Evolutionary conservation across 2,329 filamentous ascomycete genomes (phyloP), one percentile per base, ranked within the genome.

Genomic region (Spiromastix sp.): DNA sequence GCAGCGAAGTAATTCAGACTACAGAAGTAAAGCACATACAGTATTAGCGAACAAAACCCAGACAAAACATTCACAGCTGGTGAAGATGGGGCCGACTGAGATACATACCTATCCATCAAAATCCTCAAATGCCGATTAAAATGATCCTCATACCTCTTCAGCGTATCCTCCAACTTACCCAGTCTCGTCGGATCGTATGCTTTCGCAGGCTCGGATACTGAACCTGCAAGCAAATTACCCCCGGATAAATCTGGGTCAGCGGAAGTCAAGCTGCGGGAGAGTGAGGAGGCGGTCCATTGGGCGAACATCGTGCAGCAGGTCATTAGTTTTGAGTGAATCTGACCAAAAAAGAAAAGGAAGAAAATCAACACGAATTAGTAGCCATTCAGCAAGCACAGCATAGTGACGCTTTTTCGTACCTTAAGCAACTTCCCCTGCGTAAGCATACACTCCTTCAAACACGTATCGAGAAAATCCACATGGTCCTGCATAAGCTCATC

Each of bases 401-500:
- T n/a, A n/a, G n/a, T n/a, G n/a, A n/a, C n/a, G n/a, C n/a, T n/a
- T n/a, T n/a, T 9, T 59, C 69, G 45, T 71, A 94, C 89, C 61
- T 85, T 81, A 4, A 98, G 65, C 5, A 98, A 71, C 64, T 94
- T 95, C 54, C 85, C 85, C 58, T 98, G 95, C 13, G 91, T 98
- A 45, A 98, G 71, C 86, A 96, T 96, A 66, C 91, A 96, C 63
- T 96, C 91, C 63, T 96, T 98, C 50, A 98, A 68, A 57, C 91
- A 98, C 3, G 91, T 96, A 50, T 95, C 91, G 31, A 98, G 66
- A 57, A 98, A 98, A 61, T 96, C 91, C 41, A 98, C 87, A 61
- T 98, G 91, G 53, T 96, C 87, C 63, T 96, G 85, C 91, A 98
- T 98, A 53, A 98, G 64, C 63, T 96, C 86, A 52, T 98, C 91